These are phyloP conservation scores for Colletotrichum lindemuthianum DNA, from an alignment of 2,329 filamentous ascomycete genomes.

Conservation along the genomic window DNA sequence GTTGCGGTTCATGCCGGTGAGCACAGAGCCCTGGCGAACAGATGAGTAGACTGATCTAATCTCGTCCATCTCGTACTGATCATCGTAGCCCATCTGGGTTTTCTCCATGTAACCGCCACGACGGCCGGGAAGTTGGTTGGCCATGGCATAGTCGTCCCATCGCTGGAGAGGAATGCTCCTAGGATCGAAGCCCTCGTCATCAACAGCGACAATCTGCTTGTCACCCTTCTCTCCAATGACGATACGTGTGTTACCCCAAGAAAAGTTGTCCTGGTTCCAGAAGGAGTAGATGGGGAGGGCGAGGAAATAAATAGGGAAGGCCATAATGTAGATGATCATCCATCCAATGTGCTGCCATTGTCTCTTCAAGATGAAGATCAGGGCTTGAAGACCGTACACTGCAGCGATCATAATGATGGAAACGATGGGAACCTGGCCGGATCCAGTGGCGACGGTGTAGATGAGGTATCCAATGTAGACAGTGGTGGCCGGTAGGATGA, in stretches of 20 bases:
- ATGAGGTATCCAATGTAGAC: constrained; percentile 89
- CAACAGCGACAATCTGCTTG: constrained; percentile 89
- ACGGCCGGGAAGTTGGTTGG: constrained; percentile 90
- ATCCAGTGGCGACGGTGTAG: constrained; percentile 75
- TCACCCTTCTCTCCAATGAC: constrained; percentile 93
- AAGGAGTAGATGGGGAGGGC: constrained; percentile 95
- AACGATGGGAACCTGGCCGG: constrained; percentile 83
- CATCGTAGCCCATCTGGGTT: constrained; percentile 71
- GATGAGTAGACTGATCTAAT: constrained; percentile 97
- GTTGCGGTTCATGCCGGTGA: constrained; percentile 79
- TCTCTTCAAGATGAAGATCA: constrained; percentile 96
- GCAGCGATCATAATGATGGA: constrained; percentile 89
- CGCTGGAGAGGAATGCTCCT: constrained; percentile 92
- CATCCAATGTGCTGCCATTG: constrained; percentile 99
- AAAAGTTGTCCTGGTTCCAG: constrained; percentile 99
- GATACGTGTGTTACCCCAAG: constrained; percentile 97
- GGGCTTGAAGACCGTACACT: constrained; percentile 93
- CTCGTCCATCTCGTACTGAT: constrained; percentile 96
- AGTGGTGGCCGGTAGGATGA: constrained; percentile 90
- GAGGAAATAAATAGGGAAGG: constrained; percentile 93
- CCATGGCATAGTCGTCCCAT: constrained; percentile 94
- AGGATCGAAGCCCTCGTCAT: constrained; percentile 88
- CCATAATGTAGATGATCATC: constrained; percentile 99
- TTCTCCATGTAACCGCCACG: constrained; percentile 79
- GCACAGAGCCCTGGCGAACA: constrained; percentile 85